Evolutionary conservation across 1,139 yeast species (phyloP).

Genomic region (Blastobotrys buckinghamii): DNA sequence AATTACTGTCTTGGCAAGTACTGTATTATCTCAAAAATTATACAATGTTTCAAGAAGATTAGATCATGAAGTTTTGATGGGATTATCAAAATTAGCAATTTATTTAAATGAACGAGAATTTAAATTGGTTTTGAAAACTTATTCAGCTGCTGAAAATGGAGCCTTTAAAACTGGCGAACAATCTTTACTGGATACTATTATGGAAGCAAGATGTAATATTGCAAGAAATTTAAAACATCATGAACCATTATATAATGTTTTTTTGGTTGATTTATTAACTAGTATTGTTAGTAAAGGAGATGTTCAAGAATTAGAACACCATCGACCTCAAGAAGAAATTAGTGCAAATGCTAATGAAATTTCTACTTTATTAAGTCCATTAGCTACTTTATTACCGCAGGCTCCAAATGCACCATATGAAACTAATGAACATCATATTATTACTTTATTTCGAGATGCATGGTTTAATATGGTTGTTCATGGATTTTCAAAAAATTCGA

Average conservation of each 20-base stretch:
- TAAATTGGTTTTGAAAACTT: slow-evolving; percentile 44
- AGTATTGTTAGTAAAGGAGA: slow-evolving; percentile 77
- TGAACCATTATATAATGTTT: slow-evolving; percentile 48
- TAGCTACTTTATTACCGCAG: slow-evolving; percentile 68
- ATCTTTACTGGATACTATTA: slow-evolving; percentile 26
- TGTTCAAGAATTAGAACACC: slow-evolving; percentile 71
- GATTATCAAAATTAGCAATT: slow-evolving; percentile 55
- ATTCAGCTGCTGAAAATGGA: slow-evolving; percentile 27
- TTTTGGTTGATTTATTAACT: slow-evolving; percentile 59
- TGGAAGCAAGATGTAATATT: slow-evolving; percentile 31
- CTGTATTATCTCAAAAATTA: slow-evolving; percentile 80
- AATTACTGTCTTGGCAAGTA: slow-evolving; percentile 73
- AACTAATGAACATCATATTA: slow-evolving; percentile 42
- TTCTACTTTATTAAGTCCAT: slow-evolving; percentile 59
- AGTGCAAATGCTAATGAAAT: slow-evolving; percentile 74
- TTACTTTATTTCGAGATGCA: slow-evolving; percentile 68
- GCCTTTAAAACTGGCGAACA: slow-evolving; percentile 19
- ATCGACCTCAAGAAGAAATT: slow-evolving; percentile 73
- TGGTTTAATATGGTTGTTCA: slow-evolving; percentile 96
- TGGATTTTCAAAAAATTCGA: slow-evolving; percentile 67
- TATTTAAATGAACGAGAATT: slow-evolving; percentile 57
- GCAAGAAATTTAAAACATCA: slow-evolving; percentile 37
- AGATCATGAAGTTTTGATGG: slow-evolving; percentile 43
- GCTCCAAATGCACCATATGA: slow-evolving; percentile 41
- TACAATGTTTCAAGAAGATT: slow-evolving; percentile 38